Percentiles rank a stretch among this genome's conserved stretches.
These are phyloP conservation scores for Brassica balearica DNA, from an alignment of 441 rosid species.

Conservation along the genomic window DNA sequence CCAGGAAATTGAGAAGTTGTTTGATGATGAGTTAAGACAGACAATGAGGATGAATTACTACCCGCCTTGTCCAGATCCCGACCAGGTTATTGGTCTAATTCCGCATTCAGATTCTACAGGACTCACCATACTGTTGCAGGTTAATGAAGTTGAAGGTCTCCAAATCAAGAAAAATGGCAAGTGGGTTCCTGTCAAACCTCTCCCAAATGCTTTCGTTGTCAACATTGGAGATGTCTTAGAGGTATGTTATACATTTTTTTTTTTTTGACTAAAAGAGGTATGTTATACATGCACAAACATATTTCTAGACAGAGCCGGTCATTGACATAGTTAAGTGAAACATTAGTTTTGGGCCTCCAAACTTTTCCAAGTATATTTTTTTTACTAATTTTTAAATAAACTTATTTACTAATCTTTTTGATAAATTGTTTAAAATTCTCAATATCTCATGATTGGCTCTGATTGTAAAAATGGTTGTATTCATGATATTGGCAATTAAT, in stretches of 20 bases:
- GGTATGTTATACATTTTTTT: background rate
- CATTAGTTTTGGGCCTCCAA: background rate
- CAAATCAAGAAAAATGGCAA: slow-evolving; percentile 7
- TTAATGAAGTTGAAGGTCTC: slow-evolving; percentile 12
- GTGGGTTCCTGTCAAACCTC: slow-evolving; percentile 5
- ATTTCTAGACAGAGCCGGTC: background rate
- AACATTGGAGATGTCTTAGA: background rate
- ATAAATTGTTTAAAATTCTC: background rate
- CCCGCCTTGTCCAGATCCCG: slow-evolving; percentile 1
- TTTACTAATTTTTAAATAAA: too few relatives aligned
- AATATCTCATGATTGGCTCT: background rate
- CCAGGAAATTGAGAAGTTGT: background rate
- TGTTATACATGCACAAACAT: background rate
- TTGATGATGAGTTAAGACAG: background rate
- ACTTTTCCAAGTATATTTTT: background rate
- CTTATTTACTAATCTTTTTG: background rate
- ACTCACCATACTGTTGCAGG: slow-evolving; percentile 1
- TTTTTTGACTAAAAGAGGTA: background rate
- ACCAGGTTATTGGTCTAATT: background rate
- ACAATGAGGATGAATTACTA: slow-evolving; percentile 1
- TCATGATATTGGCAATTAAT: background rate
- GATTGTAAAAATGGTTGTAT: background rate
- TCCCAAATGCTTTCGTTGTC: background rate
- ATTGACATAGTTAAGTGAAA: background rate
- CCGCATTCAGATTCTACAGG: background rate